Evolutionary conservation across 768 basidiomycete genomes (phyloP), one percentile per base, ranked within the genome.

Genomic region (Coprinellus micaceus): DNA sequence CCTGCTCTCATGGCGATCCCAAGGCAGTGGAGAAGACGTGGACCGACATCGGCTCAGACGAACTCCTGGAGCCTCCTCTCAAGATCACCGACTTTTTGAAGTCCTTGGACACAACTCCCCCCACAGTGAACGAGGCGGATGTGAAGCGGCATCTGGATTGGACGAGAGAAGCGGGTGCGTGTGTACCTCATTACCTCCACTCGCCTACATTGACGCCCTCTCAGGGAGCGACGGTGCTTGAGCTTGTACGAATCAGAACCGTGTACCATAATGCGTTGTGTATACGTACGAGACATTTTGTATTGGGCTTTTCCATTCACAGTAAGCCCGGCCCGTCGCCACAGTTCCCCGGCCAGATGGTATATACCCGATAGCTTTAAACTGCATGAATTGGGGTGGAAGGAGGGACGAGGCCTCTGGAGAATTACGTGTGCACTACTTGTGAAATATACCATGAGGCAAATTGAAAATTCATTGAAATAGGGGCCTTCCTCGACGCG

Each of bases 1-100:
- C 97, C 2, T 99, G 97, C 69, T 98, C 95, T 1, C 95, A 97
- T 1, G 95, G 96, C 9, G 94, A 95, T 61, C 78, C 84, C 0
- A 83, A 83, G 0, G 94, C 91, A 0, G 76, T 83, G 49, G 96
- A 98, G 74, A 93, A 88, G 77, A 75, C 84, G 4, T 98, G 96
- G 96, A 82, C 89, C 21, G 89, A 90, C 54, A 78, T 99, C 41
- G 85, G 86, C 43, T 86, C 88, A 2, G 90, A 98, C 53, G 91
- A 97, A 67, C 75, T 98, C 37, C 76, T 86, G n/a, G 96, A 98
- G 69, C 96, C 97, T 1, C 81, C 87, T 51, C 74, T 98, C 68
- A 84, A 75, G 56, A 52, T 91, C 29, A 76, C 72, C 10, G 94
- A 97, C 68, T 98, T 98, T 67, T 63, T 95, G 67, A 88, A 87